Percentiles rank a stretch among this genome's conserved stretches.
These are phyloP conservation scores for Areca catechu DNA, from an alignment of 176 grass and related monocot species.

Conservation along the genomic window DNA sequence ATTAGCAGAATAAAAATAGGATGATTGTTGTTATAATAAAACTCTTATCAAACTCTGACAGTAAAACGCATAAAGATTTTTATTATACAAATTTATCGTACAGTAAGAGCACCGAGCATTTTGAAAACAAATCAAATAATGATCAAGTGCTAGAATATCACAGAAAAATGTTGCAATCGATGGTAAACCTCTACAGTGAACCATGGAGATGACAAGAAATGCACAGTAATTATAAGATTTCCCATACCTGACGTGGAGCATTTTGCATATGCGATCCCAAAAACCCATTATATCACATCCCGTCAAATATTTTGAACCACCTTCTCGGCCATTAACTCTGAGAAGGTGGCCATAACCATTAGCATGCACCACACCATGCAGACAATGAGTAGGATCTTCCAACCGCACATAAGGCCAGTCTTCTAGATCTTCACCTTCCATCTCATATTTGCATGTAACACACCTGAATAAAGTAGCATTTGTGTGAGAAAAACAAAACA, in stretches of 20 bases:
- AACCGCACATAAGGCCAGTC: conserved; percentile 52
- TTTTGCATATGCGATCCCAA: conserved; percentile 85
- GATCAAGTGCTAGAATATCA: too few species aligned
- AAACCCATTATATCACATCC: conserved; percentile 90
- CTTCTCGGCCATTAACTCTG: conserved; percentile 86
- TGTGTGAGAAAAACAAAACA: too few species aligned
- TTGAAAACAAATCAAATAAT: too few species aligned
- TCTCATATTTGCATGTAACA: conserved; percentile 51
- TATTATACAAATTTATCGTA: too few species aligned
- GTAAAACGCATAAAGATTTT: too few species aligned
- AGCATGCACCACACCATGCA: conserved; percentile 90
- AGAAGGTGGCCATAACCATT: conserved; percentile 95
- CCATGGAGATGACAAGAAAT: neutral
- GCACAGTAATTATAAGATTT: neutral
- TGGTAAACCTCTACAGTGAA: too few species aligned
- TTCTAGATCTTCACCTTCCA: conserved; percentile 47
- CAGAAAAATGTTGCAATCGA: too few species aligned
- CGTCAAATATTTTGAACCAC: conserved; percentile 65
- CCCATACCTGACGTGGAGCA: conserved; percentile 64
- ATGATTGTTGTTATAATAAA: too few species aligned
- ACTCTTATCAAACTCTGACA: too few species aligned
- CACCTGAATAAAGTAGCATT: conserved; percentile 46
- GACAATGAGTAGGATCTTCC: conserved; percentile 65
- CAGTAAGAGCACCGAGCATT: too few species aligned
- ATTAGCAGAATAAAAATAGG: too few species aligned